Evolutionary conservation across 225 moss, liverwort and hornwort genomes (phyloP), one percentile per base, ranked within the genome.

Genomic region (Rhytidiadelphus loreus): DNA sequence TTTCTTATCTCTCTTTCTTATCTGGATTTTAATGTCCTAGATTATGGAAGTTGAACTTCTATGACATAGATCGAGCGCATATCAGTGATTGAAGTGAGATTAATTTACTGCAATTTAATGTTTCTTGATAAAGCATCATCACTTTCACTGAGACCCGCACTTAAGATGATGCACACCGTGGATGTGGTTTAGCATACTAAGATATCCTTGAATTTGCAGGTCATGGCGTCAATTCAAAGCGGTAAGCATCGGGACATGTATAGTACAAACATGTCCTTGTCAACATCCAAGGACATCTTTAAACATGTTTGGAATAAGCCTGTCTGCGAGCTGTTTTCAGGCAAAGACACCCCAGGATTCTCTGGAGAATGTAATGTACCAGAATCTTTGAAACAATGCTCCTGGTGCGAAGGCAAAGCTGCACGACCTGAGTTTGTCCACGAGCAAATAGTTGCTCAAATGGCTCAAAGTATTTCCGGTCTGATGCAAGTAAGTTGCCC

Each of bases 371-470:
- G 98, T 74, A 81, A 92, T 39, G 85, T 92, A 53, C 85, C 90
- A 13, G 87, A 82, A 50, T 91, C 89, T 60, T 85, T 87, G 82
- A 66, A 87, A 20, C 92, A 61, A 41, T 98, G 98, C 89, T 90
- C 91, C 37, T 98, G 98, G 97, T 98, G 98, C 95, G 90, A 91
- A 81, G 92, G 92, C 69, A 98, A 92, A 83, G 89, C 91, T 81
- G 93, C 92, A 48, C 94, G 96, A 85, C 98, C 98, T 55, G 87
- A 78, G 57, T 93, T 90, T 77, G 97, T 98, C 75, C 96, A 98
- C 86, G 92, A 95, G 92, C 98, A 97, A 85, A 96, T 98, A 70
- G 97, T 98, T 60, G 95, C 96, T 64, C 98, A 98, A 93, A 92
- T 96, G 83, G 95, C 96, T 77, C 96, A 95, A 81, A 95, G 94